phyloP scores from a whole-genome alignment of 768 basidiomycete genomes.

The Pleurotus sapidus region DNA sequence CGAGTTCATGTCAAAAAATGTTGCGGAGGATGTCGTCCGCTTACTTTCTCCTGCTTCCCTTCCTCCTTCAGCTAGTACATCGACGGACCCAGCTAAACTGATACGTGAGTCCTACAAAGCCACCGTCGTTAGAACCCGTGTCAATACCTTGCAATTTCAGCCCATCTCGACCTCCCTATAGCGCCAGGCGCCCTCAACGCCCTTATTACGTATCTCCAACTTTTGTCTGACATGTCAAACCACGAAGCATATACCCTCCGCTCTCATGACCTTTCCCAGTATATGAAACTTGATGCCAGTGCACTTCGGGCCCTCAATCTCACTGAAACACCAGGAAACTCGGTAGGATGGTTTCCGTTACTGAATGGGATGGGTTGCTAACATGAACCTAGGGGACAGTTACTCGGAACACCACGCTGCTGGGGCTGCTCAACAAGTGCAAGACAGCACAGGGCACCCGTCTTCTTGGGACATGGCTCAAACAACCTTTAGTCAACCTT shows the following conservation, averaged over 20 bases:
- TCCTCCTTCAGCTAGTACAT: conserved; percentile 31
- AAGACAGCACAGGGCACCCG: conserved; percentile 94
- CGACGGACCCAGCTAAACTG: conserved; percentile 47
- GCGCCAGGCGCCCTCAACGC: conserved; percentile 84
- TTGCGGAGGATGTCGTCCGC: conserved; percentile 76
- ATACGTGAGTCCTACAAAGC: conserved; percentile 45
- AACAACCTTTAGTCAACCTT: conserved; percentile 91
- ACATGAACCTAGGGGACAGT: conserved; percentile 42
- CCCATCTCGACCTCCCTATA: conserved; percentile 70
- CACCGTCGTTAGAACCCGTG: not conserved
- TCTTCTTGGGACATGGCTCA: conserved; percentile 87
- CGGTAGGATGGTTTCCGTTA: conserved; percentile 26
- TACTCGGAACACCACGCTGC: conserved; percentile 81
- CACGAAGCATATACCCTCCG: conserved; percentile 77
- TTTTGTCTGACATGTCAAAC: conserved; percentile 75
- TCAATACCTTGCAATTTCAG: conserved; percentile 32
- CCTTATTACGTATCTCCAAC: conserved; percentile 76
- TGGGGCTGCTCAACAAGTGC: conserved; percentile 91
- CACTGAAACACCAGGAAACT: conserved; percentile 65
- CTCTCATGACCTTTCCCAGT: conserved; percentile 90
- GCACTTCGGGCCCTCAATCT: conserved; percentile 88
- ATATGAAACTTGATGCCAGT: conserved; percentile 95
- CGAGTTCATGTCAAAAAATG: conserved; percentile 79
- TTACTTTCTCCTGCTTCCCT: conserved; percentile 52
- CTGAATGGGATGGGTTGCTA: not conserved